phyloP scores from a whole-genome alignment of 2,329 filamentous ascomycete genomes.

The Monosporascus sp. region DNA sequence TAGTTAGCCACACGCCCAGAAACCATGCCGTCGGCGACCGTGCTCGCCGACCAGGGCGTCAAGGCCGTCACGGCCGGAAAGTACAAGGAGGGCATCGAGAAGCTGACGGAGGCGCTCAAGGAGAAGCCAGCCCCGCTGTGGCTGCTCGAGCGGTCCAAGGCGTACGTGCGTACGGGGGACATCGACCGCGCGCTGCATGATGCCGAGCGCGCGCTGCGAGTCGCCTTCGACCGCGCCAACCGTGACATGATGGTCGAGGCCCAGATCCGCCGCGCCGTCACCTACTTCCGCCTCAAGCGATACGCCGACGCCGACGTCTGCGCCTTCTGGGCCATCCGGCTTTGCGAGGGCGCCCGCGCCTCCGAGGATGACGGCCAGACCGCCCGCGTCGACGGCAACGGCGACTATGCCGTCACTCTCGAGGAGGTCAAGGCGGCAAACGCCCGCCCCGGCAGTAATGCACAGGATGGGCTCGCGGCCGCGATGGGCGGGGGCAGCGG shows the following conservation, averaged over 20 bases:
- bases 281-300: constrained; percentile 62
- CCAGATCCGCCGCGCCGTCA: constrained; percentile 73
- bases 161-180: constrained; percentile 61
- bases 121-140: constrained; percentile 66
- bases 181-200: constrained; percentile 63
- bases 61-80: constrained; percentile 57
- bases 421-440: constrained; percentile 21
- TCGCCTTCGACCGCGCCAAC: constrained; percentile 62
- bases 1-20: background rate
- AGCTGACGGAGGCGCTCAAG: constrained; percentile 63
- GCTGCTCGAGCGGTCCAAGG: constrained; percentile 76
- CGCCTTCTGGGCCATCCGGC: constrained; percentile 51
- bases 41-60: constrained; percentile 56
- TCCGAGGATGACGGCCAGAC: constrained; percentile 32
- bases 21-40: constrained; percentile 45
- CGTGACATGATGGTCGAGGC: constrained; percentile 73
- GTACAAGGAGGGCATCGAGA: constrained; percentile 61
- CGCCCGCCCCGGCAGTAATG: constrained; percentile 2
- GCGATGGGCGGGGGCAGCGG: constrained; percentile 10
- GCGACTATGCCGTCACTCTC: constrained; percentile 40
- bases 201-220: constrained; percentile 59
- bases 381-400: constrained; percentile 36
- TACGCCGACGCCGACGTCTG: constrained; percentile 73
- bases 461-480: constrained; percentile 14
- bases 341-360: constrained; percentile 33